Conservation (phyloP, 352 stramenopile genomes). For the Sclerospora graminicola region DNA sequence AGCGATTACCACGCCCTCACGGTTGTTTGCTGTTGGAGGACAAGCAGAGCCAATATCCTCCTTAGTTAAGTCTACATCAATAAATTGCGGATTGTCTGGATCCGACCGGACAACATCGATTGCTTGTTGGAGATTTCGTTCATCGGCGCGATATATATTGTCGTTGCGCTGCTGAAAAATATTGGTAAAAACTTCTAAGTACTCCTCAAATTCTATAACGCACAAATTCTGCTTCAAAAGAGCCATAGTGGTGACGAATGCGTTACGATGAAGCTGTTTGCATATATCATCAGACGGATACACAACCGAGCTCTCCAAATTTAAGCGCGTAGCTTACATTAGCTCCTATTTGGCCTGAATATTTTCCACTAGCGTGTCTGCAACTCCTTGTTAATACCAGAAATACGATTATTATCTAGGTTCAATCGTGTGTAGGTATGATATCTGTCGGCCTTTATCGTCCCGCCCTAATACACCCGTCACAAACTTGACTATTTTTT, state of each 20-base stretch:
- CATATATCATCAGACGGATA: neutral
- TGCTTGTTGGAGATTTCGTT: conserved; percentile 73
- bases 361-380: conserved; percentile 73
- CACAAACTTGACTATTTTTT: conserved; percentile 63
- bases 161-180: too few species aligned
- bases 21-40: conserved; percentile 55
- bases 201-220: conserved; percentile 67
- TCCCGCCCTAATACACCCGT: conserved; percentile 55
- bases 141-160: too few species aligned
- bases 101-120: conserved; percentile 71
- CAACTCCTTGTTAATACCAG: conserved; percentile 40
- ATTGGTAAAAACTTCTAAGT: conserved; percentile 69
- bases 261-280: too few species aligned
- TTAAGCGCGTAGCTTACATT: conserved; percentile 28
- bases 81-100: conserved; percentile 67
- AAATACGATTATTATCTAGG: neutral
- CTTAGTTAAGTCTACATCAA: conserved; percentile 46
- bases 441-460: conserved; percentile 56
- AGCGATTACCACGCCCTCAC: conserved; percentile 50
- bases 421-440: neutral
- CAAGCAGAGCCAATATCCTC: too few species aligned
- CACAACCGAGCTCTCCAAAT: neutral
- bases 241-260: too few species aligned
- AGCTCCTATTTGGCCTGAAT: conserved; percentile 78
- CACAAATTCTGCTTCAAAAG: too few species aligned